Conservation (phyloP, 768 basidiomycete genomes). For the Russula ochroleuca region DNA sequence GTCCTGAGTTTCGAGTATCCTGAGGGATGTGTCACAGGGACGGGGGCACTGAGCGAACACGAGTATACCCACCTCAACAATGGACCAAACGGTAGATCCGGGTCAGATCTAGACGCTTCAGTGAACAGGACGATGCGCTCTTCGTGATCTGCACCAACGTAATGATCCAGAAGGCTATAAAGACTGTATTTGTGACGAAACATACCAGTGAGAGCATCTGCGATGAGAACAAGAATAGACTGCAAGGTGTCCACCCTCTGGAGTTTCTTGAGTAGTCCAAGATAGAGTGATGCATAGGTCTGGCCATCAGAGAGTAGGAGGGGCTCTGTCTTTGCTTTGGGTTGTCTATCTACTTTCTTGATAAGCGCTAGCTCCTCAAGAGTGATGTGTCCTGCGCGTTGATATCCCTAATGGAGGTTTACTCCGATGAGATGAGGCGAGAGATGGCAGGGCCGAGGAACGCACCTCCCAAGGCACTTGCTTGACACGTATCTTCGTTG, state of each 20-base stretch:
- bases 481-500: conserved; percentile 83
- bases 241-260: conserved; percentile 85
- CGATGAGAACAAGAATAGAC: conserved; percentile 79
- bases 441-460: neutral
- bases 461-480: conserved; percentile 95
- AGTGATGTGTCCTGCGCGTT: conserved; percentile 86
- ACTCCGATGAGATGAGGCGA: neutral
- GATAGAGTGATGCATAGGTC: conserved; percentile 82
- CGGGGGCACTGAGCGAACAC: neutral
- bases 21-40: conserved; percentile 34
- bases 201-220: conserved; percentile 80
- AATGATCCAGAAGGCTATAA: neutral
- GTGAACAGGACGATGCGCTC: conserved; percentile 79
- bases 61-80: conserved; percentile 57
- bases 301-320: conserved; percentile 77
- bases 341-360: conserved; percentile 85
- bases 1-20: conserved; percentile 79
- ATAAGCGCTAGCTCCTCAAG: conserved; percentile 81
- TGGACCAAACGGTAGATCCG: conserved; percentile 76
- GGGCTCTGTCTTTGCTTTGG: conserved; percentile 67
- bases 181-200: conserved; percentile 8
- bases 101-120: conserved; percentile 55
- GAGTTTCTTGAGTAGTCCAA: conserved; percentile 82
- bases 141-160: conserved; percentile 61
- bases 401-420: conserved; percentile 69